A percentile compares a stretch with the other conserved stretches of the same genome.
phyloP scores from a whole-genome alignment of 371 early-diverging fungal genomes.

The Syncephalastrum racemosum region DNA sequence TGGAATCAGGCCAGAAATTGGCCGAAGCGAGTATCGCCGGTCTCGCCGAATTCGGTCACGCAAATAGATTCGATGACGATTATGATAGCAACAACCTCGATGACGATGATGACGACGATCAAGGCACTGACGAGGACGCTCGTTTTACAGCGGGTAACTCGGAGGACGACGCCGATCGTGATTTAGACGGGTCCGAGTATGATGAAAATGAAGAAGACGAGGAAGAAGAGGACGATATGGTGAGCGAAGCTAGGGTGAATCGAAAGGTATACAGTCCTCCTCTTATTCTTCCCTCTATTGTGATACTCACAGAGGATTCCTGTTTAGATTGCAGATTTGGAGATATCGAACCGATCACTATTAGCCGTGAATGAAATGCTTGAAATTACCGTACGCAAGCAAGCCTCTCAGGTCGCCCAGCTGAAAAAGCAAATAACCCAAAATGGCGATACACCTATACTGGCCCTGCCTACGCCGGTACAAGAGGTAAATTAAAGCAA shows the following conservation, averaged over 20 bases:
- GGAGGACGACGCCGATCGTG: too few species aligned
- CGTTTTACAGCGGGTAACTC: too few species aligned
- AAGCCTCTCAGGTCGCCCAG: slow-evolving; percentile 46
- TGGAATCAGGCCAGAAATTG: too few species aligned
- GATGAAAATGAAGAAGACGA: slow-evolving; percentile 13
- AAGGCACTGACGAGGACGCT: too few species aligned
- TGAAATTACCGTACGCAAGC: slow-evolving; percentile 49
- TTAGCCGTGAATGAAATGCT: slow-evolving; percentile 52
- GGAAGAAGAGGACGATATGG: slow-evolving; percentile 21
- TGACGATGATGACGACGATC: too few species aligned
- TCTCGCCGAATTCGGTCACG: too few species aligned
- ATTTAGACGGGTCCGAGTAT: slow-evolving; percentile 1
- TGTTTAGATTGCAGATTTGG: slow-evolving; percentile 55
- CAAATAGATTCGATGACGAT: slow-evolving; percentile 11
- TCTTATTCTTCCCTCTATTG: neutral
- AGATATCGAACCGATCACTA: slow-evolving; percentile 51
- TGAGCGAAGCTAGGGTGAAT: slow-evolving; percentile 48
- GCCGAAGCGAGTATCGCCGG: too few species aligned
- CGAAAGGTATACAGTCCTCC: slow-evolving; percentile 26
- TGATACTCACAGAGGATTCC: neutral
- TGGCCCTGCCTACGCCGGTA: neutral
- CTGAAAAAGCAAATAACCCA: slow-evolving; percentile 30
- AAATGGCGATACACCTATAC: neutral
- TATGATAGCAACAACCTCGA: neutral
- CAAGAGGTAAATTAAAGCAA: neutral